Evolutionary conservation across 1,139 yeast genomes (phyloP).

Genomic region (Pichia sp.): DNA sequence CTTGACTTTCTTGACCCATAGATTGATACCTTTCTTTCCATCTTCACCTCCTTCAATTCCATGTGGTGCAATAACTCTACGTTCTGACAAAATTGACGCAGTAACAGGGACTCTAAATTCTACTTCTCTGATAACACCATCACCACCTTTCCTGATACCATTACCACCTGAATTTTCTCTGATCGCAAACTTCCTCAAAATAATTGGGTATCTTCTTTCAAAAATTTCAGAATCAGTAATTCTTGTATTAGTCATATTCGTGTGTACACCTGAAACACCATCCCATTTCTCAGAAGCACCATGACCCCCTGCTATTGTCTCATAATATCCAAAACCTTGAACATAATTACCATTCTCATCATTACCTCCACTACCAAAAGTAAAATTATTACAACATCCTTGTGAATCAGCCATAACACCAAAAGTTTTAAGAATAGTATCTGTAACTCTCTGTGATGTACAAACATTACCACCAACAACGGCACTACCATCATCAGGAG

Average conservation of each 20-base stretch:
- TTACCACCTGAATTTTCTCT: slow-evolving; percentile 29
- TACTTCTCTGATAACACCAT: slow-evolving; percentile 33
- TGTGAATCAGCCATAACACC: slow-evolving; percentile 39
- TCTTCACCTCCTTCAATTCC: slow-evolving; percentile 34
- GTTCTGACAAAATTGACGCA: slow-evolving; percentile 32
- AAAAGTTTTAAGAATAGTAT: slow-evolving; percentile 36
- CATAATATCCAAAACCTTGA: slow-evolving; percentile 40
- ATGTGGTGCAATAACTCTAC: slow-evolving; percentile 33
- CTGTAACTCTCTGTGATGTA: slow-evolving; percentile 41
- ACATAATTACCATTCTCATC: slow-evolving; percentile 25
- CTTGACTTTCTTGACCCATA: slow-evolving; percentile 29
- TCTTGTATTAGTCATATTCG: slow-evolving; percentile 39
- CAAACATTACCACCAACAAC: slow-evolving; percentile 44
- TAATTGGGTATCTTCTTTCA: slow-evolving; percentile 34
- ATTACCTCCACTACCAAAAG: slow-evolving; percentile 40
- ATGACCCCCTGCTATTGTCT: slow-evolving; percentile 43
- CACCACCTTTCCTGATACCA: slow-evolving; percentile 31
- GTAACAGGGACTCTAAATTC: slow-evolving; percentile 30
- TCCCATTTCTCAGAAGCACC: slow-evolving; percentile 36
- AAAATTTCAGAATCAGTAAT: slow-evolving; percentile 35
- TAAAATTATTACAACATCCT: slow-evolving; percentile 39
- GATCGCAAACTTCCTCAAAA: slow-evolving; percentile 29
- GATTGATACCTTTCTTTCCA: slow-evolving; percentile 35
- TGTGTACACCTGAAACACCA: slow-evolving; percentile 38
- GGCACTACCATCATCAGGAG: slow-evolving; percentile 39